These are phyloP conservation scores for Microbotryomycetes sp. DNA, from an alignment of 1,284 basidiomycete species.

Conservation along the genomic window DNA sequence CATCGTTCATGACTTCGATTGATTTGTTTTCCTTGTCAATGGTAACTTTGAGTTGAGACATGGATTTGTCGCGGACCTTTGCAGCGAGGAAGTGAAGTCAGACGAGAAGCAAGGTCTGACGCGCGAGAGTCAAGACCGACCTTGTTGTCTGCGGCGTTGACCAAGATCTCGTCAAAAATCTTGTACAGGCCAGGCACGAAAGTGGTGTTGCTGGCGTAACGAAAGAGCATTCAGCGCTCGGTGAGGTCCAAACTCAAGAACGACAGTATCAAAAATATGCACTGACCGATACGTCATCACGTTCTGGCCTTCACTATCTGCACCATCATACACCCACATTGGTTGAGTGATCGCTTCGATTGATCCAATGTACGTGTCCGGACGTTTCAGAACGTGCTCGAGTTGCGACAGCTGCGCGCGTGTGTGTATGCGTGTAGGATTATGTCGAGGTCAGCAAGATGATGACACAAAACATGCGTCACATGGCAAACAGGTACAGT, in stretches of 20 bases:
- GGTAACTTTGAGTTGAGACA: conserved; percentile 82
- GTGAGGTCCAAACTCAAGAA: neutral
- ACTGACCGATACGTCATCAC: conserved; percentile 28
- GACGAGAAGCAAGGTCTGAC: neutral
- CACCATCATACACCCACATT: conserved; percentile 81
- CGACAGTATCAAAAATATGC: conserved; percentile 24
- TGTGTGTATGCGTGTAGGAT: neutral
- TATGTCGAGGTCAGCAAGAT: conserved; percentile 31
- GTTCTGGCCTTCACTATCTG: conserved; percentile 7
- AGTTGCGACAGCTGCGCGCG: conserved; percentile 77
- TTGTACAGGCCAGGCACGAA: conserved; percentile 99
- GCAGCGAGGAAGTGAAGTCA: neutral
- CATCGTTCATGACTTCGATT: conserved; percentile 95
- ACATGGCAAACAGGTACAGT: neutral
- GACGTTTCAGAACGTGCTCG: conserved; percentile 92
- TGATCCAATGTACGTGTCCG: conserved; percentile 96
- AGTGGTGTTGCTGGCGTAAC: conserved; percentile 50
- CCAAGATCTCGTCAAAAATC: conserved; percentile 98
- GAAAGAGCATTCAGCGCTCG: neutral
- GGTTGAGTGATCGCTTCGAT: conserved; percentile 73
- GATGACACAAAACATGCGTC: neutral
- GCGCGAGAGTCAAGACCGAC: conserved; percentile 46
- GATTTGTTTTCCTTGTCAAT: conserved; percentile 77
- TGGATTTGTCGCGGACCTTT: conserved; percentile 78
- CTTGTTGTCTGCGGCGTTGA: conserved; percentile 99